A percentile compares a stretch with the other conserved stretches of the same genome.
phyloP scores from a whole-genome alignment of 257 asterid genomes.

The Oldenlandia corymbosa region DNA sequence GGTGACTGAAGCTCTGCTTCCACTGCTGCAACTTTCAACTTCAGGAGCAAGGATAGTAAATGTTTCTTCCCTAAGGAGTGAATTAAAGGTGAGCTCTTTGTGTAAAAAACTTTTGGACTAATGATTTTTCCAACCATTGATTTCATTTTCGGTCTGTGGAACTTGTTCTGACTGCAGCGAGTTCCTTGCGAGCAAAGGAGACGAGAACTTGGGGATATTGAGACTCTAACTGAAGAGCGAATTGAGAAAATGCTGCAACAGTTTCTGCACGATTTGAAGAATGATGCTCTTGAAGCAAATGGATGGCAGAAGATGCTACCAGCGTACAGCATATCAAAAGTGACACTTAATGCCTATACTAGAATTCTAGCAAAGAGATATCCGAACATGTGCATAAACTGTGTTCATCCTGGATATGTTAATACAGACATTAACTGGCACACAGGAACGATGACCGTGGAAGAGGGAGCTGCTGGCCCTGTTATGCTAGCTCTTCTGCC shows the following conservation, averaged over 20 bases:
- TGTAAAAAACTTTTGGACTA: not conserved
- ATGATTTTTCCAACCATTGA: not conserved
- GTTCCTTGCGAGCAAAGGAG: conserved; percentile 53
- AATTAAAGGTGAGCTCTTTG: conserved; percentile 44
- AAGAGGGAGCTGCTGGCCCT: conserved; percentile 71
- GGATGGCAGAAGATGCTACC: conserved; percentile 87
- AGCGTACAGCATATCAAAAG: conserved; percentile 76
- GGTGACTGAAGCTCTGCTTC: conserved; percentile 74
- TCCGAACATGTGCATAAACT: conserved; percentile 60
- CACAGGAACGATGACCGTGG: conserved; percentile 47
- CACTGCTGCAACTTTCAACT: conserved; percentile 46
- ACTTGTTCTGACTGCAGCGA: conserved; percentile 37
- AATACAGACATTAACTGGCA: conserved; percentile 64
- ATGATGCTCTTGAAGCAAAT: conserved; percentile 45
- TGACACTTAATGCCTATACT: conserved; percentile 63
- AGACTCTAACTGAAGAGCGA: conserved; percentile 53
- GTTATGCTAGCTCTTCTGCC: conserved; percentile 66
- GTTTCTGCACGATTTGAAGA: conserved; percentile 45
- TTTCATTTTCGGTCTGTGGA: not conserved
- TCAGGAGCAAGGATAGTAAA: conserved; percentile 67
- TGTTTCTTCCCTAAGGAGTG: conserved; percentile 65
- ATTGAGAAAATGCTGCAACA: conserved; percentile 44
- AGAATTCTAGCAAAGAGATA: conserved; percentile 62
- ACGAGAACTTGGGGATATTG: conserved; percentile 54
- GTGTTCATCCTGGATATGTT: conserved; percentile 76